A percentile compares a stretch with the other conserved stretches of the same genome.
These are phyloP conservation scores for Amanita phalloides DNA, from an alignment of 768 basidiomycete species.

Conservation along the genomic window DNA sequence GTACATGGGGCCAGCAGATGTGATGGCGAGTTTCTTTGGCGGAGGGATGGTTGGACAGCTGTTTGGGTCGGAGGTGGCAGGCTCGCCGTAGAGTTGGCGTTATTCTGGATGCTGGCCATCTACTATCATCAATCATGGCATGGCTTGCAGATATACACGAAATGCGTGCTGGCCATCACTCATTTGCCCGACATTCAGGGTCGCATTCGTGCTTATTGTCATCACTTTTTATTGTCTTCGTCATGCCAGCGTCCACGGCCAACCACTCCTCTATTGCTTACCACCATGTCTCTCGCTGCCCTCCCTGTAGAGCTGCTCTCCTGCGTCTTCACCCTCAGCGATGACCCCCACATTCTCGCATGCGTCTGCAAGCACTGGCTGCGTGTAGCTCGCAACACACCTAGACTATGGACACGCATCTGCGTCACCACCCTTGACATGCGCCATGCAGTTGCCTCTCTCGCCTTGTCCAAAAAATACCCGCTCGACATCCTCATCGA, in stretches of 20 bases:
- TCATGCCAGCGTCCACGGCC: no score
- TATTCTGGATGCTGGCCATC: no score
- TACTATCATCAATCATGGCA: no score
- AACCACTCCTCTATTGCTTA: neutral
- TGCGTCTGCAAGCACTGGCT: conserved; percentile 45
- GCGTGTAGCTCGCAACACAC: conserved; percentile 32
- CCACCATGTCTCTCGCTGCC: conserved; percentile 13
- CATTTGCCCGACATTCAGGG: no score
- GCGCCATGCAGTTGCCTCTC: conserved; percentile 27
- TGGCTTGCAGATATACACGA: no score
- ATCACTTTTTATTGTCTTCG: no score
- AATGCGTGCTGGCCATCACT: no score
- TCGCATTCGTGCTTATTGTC: no score
- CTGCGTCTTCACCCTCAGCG: conserved; percentile 41
- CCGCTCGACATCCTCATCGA: conserved; percentile 49
- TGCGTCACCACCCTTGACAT: conserved; percentile 35
- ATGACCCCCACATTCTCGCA: conserved; percentile 19
- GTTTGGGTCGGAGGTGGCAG: conserved; percentile 8
- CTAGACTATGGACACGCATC: conserved; percentile 45
- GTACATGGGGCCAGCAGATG: conserved; percentile 49
- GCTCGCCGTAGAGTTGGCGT: no score
- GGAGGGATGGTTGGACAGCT: conserved; percentile 24
- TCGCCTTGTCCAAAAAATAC: conserved; percentile 34
- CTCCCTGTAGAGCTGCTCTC: conserved; percentile 51
- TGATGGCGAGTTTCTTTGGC: conserved; percentile 47